Base-by-base conservation (phyloP, 106 monocot species). In the Posidonia australis region DNA sequence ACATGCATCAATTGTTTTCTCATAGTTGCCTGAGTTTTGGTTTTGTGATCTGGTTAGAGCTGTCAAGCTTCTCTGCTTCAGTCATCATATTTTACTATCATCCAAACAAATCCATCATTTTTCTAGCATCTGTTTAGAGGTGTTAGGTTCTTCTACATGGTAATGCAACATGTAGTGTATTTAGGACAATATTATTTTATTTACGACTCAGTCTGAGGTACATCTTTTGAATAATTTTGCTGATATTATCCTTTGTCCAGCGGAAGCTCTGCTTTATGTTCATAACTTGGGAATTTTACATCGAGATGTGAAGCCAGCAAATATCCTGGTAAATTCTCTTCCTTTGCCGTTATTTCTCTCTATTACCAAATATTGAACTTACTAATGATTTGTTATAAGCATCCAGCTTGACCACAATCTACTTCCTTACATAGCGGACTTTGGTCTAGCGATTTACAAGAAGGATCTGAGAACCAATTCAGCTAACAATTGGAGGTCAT, bases 251-350 rank as follows among this genome's bases (percentile, higher is more conserved):
- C 28, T 24, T 51, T 47, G 73, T 74, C 63, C 84, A 98, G 98
- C 85, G 19, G 88, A 81, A 51, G 72, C 87, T 76, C 72, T 98
- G 45, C 60, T 81, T 13, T 98, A 91, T 58, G 70, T 98, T 29
- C 87, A 98, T 54, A 72, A 69, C 62, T 61, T 79, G 65, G 98
- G 91, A 21, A 81, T 98, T 72, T 70, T 85, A 64, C 98, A 98
- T 58, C 76, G 98, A 62, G 91, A 98, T 76, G 58, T 91, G 53
- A 98, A 98, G 62, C 98, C 98, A 72, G 84, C 83, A 79, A 98
- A 98, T 72, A 80, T 98, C 64, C 77, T 98, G 61, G 98, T 98
- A 81, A 67, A 14, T 74, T 44, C 68, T 55, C 47, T 60, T 16
- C 28, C 51, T 29, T 20, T 64, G 14, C 13, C 46, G 7, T 52